Evolutionary conservation across 73 alveolate genomes (phyloP).

Genomic region (Paraurostyla sp.): DNA sequence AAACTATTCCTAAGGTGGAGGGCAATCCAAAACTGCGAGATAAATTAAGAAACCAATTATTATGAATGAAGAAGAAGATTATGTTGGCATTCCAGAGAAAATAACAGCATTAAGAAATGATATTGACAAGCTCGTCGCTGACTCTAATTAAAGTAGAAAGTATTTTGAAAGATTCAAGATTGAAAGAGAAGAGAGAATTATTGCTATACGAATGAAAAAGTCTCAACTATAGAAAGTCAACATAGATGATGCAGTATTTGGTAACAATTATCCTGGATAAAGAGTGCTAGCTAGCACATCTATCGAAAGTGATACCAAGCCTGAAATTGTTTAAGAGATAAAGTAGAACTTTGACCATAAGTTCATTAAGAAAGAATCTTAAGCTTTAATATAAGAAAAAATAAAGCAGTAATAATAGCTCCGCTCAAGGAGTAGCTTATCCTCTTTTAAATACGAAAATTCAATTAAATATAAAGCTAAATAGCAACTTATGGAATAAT

Average conservation of each 20-base stretch:
- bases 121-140: constrained; percentile 7
- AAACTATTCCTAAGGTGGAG: too few species aligned
- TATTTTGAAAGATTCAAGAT: constrained; percentile 25
- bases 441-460: not conserved
- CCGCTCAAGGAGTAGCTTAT: not conserved
- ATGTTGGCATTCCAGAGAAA: not conserved
- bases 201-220: not conserved
- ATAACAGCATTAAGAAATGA: not conserved
- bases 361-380: not conserved
- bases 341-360: not conserved
- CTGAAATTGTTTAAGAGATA: not conserved
- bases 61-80: not conserved
- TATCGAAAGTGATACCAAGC: not conserved
- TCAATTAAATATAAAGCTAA: constrained; percentile 8
- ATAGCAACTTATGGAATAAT: not conserved
- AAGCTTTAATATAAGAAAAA: not conserved
- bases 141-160: not conserved
- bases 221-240: not conserved
- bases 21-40: not conserved
- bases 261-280: not conserved
- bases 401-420: not conserved
- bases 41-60: not conserved
- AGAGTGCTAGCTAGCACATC: not conserved
- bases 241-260: constrained; percentile 23
- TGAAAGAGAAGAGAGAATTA: not conserved